Evolutionary conservation across 345 rosid genomes (phyloP), one percentile per base, ranked within the genome.

Genomic region (Pelargonium nanum): DNA sequence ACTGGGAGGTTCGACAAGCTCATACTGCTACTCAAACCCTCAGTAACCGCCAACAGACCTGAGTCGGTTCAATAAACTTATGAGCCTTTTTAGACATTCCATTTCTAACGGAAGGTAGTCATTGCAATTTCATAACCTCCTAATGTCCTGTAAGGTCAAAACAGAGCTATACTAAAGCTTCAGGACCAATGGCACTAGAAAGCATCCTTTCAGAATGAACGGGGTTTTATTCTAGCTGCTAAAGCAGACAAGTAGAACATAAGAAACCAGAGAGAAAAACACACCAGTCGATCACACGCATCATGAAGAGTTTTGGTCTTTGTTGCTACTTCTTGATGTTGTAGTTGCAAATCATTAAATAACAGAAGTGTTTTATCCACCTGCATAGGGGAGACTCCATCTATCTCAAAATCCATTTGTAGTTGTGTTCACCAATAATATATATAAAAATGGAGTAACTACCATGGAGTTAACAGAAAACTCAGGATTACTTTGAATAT

Each of bases 291-390:
- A 57, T 92, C 95, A 62, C 96, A 92, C 60, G 98, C 98, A 74
- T 92, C 98, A 64, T 92, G 98, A 74, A 92, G 96, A 68, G 97
- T 92, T 80, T 92, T 92, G 56, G 98, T 92, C 78, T 92, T 92
- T 68, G 91, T 89, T n/a, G 89, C 88, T 57, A 92, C 98, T 0
- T 85, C 88, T 68, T 89, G 96, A 76, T 92, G 97, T 65, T 92
- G 98, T 74, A 85, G 76, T 68, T 92, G 95, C 53, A 87, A 74
- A 34, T 85, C 85, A 66, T 81, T 85, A 75, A 89, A 92, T 65
- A 89, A 78, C 74, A 82, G 85, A 22, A 92, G 80, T 30, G 98
- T 89, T 64, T 84, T 88, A 85, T 92, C 98, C 66, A 87, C 98
- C 95, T 92, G 73, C 74, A 59, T 19, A 67, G 8, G 66, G 65